Base-by-base conservation (phyloP, 2,329 filamentous ascomycete species). In the Ilyonectria destructans region DNA sequence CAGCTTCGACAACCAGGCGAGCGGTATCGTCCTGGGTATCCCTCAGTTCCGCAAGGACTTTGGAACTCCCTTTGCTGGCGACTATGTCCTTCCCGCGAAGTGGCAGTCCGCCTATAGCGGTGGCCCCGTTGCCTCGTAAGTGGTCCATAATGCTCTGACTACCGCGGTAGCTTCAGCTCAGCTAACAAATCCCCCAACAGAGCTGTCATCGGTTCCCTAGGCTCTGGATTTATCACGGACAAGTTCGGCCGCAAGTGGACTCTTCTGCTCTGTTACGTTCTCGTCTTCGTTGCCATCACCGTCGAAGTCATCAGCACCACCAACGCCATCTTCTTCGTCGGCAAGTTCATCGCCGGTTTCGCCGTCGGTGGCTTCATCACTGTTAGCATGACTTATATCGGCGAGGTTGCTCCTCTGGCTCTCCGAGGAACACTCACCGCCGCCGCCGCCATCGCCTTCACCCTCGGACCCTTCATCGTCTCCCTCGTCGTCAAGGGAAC, bases 81-180 rank as follows among this genome's bases (percentile, higher is more conserved):
- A 69, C 55, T 71, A 71, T 49, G 70, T 71, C 6, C 60, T 71
- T 1, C 68, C 68, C 12, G 70, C 70, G 4, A 65, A 45, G 15
- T 71, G 70, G 70, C 70, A 71, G 60, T 70, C 70, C 15, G 70
- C 70, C 8, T 71, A 70, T n/a, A 70, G 65, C 26, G 70, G 68
- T n/a, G 70, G 37, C 17, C 70, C 70, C 13, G 68, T 71, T 62
- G 70, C 69, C 31, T 70, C 69, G 69, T 71, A 58, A 63, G 69
- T 70, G 29, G 17, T 7, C 10, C 8, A 17, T 37, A 26, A 33
- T 7, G 7, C 37, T 33, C 7, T 4, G 5, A 48, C 19, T 19
- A 8, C 9, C 9, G 9, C 19, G 5, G 17, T 23, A 6, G 9
- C 13, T 10, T 13, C n/a, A 19, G 33, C 9, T 33, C 23, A 21